These are phyloP conservation scores for Fusarium sp. DNA, from an alignment of 2,329 filamentous ascomycete species.

Conservation along the genomic window DNA sequence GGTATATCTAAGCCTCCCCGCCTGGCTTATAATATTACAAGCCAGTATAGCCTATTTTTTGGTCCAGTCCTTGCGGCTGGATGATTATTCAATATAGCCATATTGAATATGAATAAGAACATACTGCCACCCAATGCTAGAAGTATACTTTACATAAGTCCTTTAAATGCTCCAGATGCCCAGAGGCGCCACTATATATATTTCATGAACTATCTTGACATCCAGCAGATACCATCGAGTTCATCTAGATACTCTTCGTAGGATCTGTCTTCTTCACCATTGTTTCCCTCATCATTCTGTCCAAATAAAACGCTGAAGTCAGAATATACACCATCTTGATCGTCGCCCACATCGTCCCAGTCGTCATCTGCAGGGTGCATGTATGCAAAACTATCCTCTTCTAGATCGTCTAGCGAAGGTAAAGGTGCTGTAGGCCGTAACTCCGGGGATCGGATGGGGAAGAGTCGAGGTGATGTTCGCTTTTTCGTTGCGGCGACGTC, in stretches of 20 bases:
- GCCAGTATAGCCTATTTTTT: slow-evolving; percentile 1
- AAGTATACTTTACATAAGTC: slow-evolving; percentile 32
- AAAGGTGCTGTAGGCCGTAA: slow-evolving; percentile 40
- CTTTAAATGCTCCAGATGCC: slow-evolving; percentile 10
- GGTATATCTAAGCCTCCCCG: not conserved
- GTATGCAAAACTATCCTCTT: slow-evolving; percentile 64
- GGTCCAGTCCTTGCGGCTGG: slow-evolving; percentile 3
- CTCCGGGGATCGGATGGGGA: slow-evolving; percentile 54
- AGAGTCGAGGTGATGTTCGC: slow-evolving; percentile 49
- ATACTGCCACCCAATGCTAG: slow-evolving; percentile 20
- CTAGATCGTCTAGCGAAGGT: slow-evolving; percentile 50
- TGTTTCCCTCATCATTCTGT: slow-evolving; percentile 41
- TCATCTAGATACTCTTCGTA: slow-evolving; percentile 69
- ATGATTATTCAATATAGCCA: slow-evolving; percentile 10
- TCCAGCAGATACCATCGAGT: slow-evolving; percentile 66
- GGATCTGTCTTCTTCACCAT: slow-evolving; percentile 55
- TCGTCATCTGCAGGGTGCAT: slow-evolving; percentile 61
- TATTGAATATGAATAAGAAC: slow-evolving; percentile 17
- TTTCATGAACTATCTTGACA: slow-evolving; percentile 44
- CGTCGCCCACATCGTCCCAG: slow-evolving; percentile 57
- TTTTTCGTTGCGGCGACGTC: slow-evolving; percentile 46
- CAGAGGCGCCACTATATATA: slow-evolving; percentile 1
- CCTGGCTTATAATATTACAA: not conserved
- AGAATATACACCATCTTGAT: slow-evolving; percentile 65
- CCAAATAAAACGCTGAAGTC: slow-evolving; percentile 67